Evolutionary conservation across 768 basidiomycete genomes (phyloP), one percentile per base, ranked within the genome.

Genomic region (Russula earlei): DNA sequence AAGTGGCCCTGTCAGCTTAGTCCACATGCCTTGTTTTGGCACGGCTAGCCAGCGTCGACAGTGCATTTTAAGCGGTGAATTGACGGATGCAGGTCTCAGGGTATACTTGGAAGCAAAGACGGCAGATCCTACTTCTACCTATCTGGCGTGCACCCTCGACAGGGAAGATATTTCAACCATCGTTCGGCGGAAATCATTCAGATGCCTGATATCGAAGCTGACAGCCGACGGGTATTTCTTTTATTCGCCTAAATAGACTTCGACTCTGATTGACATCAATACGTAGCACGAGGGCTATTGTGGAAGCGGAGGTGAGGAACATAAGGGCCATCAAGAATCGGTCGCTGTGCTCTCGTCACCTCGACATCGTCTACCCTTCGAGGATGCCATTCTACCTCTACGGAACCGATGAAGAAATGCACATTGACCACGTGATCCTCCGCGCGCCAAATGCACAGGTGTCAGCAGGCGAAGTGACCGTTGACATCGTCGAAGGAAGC

Each of bases 341-440:
- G 5, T 58, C 66, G 7, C 62, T 75, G 5, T 52, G 59, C 27
- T 65, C 69, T 20, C 59, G 61, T 20, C 62, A 63, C 55, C 67
- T 69, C 27, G 68, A 69, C 34, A n/a, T 52, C 12, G 65, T 67
- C 37, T 72, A 73, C 15, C 63, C 67, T 34, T 52, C 56, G 17
- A 55, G 50, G 36, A 72, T 68, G 60, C 73, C 72, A 5, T 76
- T 76, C 66, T 74, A 72, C 59, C 58, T 76, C 19, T 77, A 73
- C 44, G 72, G 74, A 22, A 67, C 67, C 7, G 10, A 41, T 4
- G 42, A 54, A 40, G 62, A 71, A 41, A 45, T 52, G 25, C 67
- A 72, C 62, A 62, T 76, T 49, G 72, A 73, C 40, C 74, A 75
- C 55, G 31, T 66, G 36, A 59, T 67, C 40, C 42, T 66, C 19